These are phyloP conservation scores for Botryotinia globosa DNA, from an alignment of 2,329 filamentous ascomycete genomes.

Conservation along the genomic window DNA sequence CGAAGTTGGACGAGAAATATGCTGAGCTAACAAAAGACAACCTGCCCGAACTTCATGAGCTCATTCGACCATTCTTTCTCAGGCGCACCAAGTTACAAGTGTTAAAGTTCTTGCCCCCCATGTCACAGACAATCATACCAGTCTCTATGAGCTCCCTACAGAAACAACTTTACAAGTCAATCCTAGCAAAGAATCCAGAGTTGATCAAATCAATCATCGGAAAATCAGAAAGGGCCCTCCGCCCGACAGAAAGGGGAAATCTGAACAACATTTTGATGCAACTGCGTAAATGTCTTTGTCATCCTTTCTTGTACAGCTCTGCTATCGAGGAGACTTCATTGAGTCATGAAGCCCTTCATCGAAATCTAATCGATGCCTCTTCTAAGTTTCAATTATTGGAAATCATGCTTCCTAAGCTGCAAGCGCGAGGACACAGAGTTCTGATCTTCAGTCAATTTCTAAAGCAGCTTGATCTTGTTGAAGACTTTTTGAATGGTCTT, in stretches of 20 bases:
- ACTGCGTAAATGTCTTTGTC: slow-evolving; percentile 88
- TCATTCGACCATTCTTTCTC: slow-evolving; percentile 71
- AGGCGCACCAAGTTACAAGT: slow-evolving; percentile 86
- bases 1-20: slow-evolving; percentile 71
- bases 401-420: slow-evolving; percentile 81
- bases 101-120: slow-evolving; percentile 84
- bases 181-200: slow-evolving; percentile 84
- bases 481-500: slow-evolving; percentile 83
- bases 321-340: slow-evolving; percentile 81
- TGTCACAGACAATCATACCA: slow-evolving; percentile 92
- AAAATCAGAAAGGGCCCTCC: slow-evolving; percentile 55
- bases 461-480: slow-evolving; percentile 80
- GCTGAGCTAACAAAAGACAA: slow-evolving; percentile 78
- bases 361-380: slow-evolving; percentile 86
- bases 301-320: slow-evolving; percentile 90
- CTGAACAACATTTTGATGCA: slow-evolving; percentile 96
- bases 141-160: slow-evolving; percentile 94
- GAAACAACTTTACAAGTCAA: slow-evolving; percentile 91
- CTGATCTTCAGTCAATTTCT: slow-evolving; percentile 96
- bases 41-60: slow-evolving; percentile 72
- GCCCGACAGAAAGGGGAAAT: slow-evolving; percentile 69
- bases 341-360: slow-evolving; percentile 60
- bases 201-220: slow-evolving; percentile 85
- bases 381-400: slow-evolving; percentile 83
- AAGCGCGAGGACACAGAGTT: slow-evolving; percentile 82